Percentiles rank a stretch among this genome's conserved stretches.
phyloP scores from a whole-genome alignment of 1,139 yeast genomes.

The Diutina mesorugosa region DNA sequence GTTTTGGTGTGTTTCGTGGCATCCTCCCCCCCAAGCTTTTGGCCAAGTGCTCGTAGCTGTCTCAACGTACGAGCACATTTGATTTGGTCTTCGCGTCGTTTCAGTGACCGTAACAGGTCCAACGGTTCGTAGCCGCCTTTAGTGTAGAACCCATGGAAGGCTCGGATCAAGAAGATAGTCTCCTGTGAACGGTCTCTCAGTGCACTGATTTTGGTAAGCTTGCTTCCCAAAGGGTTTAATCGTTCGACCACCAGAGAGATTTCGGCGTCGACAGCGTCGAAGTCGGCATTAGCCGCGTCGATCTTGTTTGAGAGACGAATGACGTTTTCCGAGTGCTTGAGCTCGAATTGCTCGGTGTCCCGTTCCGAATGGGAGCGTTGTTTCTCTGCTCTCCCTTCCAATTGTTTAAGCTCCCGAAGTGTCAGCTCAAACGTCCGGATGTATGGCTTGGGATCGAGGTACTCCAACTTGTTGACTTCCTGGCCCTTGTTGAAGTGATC shows the following conservation, averaged over 20 bases:
- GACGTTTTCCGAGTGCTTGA: slow-evolving; percentile 57
- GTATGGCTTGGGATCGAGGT: slow-evolving; percentile 85
- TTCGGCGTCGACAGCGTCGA: slow-evolving; percentile 45
- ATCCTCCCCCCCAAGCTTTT: slow-evolving; percentile 30
- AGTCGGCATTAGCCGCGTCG: slow-evolving; percentile 27
- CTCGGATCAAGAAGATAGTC: slow-evolving; percentile 61
- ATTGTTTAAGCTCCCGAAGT: slow-evolving; percentile 50
- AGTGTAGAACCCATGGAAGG: slow-evolving; percentile 64
- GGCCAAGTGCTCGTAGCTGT: slow-evolving; percentile 50
- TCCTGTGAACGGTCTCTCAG: slow-evolving; percentile 66
- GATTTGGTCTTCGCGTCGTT: slow-evolving; percentile 36
- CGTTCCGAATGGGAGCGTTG: slow-evolving; percentile 36
- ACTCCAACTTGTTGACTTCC: slow-evolving; percentile 40
- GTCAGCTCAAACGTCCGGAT: slow-evolving; percentile 89
- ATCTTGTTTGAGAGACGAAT: slow-evolving; percentile 41
- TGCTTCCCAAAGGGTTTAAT: slow-evolving; percentile 65
- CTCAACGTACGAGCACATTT: slow-evolving; percentile 61
- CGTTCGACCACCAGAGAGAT: slow-evolving; percentile 48
- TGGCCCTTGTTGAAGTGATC: slow-evolving; percentile 48
- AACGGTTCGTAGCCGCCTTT: slow-evolving; percentile 53
- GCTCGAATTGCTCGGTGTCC: slow-evolving; percentile 50
- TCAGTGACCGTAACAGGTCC: slow-evolving; percentile 32
- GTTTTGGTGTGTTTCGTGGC: slow-evolving; percentile 27
- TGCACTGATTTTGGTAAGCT: slow-evolving; percentile 60
- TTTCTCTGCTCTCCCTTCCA: slow-evolving; percentile 40